phyloP scores from a whole-genome alignment of 495 filamentous ascomycete species.

The Neurospora sp. region DNA sequence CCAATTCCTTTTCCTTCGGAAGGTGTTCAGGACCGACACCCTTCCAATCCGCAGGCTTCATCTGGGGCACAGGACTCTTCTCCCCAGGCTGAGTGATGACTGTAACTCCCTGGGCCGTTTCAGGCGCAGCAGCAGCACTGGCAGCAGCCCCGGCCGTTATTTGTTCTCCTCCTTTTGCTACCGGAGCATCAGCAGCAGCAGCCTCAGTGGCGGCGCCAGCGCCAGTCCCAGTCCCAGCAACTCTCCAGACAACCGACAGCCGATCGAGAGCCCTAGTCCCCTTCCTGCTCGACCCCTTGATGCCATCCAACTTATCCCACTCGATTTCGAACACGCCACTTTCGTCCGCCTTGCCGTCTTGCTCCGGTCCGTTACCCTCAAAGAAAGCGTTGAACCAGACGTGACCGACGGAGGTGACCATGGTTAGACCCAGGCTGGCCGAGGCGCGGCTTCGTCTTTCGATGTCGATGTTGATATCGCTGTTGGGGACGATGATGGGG shows the following conservation, averaged over 20 bases:
- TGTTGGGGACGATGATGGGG: constrained; percentile 57
- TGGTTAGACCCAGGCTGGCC: constrained; percentile 64
- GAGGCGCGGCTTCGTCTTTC: constrained; percentile 64
- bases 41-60: constrained; percentile 61
- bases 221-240: constrained; percentile 7
- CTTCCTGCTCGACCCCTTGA: constrained; percentile 70
- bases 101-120: constrained; percentile 7
- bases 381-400: constrained; percentile 97
- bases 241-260: constrained; percentile 76
- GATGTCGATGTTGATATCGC: constrained; percentile 83
- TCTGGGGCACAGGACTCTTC: constrained; percentile 57
- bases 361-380: constrained; percentile 67
- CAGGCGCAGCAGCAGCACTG: neutral
- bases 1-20: constrained; percentile 49
- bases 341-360: constrained; percentile 32
- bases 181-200: constrained; percentile 5
- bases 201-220: neutral
- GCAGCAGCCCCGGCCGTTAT: constrained; percentile 8
- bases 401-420: constrained; percentile 88
- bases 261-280: constrained; percentile 73
- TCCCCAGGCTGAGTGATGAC: constrained; percentile 49
- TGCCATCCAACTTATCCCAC: constrained; percentile 52
- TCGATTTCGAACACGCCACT: constrained; percentile 49
- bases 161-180: neutral
- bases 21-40: constrained; percentile 36